phyloP scores from a whole-genome alignment of 1,284 basidiomycete genomes.

The Fistulina hepatica region DNA sequence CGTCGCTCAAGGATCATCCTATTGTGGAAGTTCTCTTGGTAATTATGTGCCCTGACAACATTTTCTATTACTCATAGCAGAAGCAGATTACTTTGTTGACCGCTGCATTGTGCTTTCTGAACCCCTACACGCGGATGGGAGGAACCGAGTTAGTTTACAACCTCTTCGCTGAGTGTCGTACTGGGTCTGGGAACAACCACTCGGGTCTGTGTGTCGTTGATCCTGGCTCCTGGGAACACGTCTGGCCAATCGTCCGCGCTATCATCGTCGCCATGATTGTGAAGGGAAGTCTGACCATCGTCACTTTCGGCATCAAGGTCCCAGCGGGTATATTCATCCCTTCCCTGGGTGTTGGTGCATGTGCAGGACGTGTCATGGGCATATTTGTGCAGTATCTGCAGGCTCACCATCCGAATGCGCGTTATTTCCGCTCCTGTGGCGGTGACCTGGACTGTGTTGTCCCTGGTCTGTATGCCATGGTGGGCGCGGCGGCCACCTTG shows the following conservation, averaged over 20 bases:
- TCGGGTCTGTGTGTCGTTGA: slow-evolving; percentile 65
- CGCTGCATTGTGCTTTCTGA: slow-evolving; percentile 72
- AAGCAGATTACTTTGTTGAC: slow-evolving; percentile 68
- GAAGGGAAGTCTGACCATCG: slow-evolving; percentile 75
- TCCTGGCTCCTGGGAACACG: slow-evolving; percentile 44
- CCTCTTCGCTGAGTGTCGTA: slow-evolving; percentile 79
- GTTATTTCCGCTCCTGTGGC: slow-evolving; percentile 57
- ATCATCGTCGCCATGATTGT: slow-evolving; percentile 71
- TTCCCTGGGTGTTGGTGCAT: slow-evolving; percentile 93
- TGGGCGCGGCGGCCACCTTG: slow-evolving; percentile 80
- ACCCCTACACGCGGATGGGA: slow-evolving; percentile 87
- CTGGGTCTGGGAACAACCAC: slow-evolving; percentile 42
- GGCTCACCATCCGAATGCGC: slow-evolving; percentile 48
- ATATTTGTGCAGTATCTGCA: slow-evolving; percentile 76
- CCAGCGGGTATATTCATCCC: slow-evolving; percentile 98
- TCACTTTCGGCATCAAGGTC: slow-evolving; percentile 91
- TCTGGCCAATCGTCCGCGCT: slow-evolving; percentile 55
- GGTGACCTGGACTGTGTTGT: slow-evolving; percentile 62
- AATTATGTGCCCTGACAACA: slow-evolving; percentile 19
- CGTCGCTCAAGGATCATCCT: slow-evolving; percentile 74
- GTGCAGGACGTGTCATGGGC: slow-evolving; percentile 84
- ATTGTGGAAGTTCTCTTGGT: slow-evolving; percentile 80
- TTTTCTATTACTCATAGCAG: slow-evolving; percentile 9
- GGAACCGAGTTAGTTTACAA: slow-evolving; percentile 91
- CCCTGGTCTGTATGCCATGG: slow-evolving; percentile 87